phyloP scores from a whole-genome alignment of 176 grass and related monocot genomes.

The Eremochloa ophiuroides region DNA sequence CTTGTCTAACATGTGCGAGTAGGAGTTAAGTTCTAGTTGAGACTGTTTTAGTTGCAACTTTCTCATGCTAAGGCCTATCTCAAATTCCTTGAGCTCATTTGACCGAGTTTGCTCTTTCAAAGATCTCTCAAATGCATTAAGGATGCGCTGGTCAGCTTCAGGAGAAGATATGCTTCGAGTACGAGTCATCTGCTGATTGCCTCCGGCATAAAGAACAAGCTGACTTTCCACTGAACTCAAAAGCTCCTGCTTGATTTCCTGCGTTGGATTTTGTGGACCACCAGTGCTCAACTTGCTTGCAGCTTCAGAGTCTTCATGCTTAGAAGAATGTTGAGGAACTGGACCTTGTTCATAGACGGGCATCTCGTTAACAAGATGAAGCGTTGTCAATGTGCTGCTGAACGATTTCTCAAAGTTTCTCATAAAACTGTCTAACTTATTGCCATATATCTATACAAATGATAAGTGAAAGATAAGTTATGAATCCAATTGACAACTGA shows the following conservation, averaged over 20 bases:
- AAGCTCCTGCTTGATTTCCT: constrained; percentile 10
- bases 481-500: not conserved
- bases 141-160: constrained; percentile 38
- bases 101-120: constrained; percentile 66
- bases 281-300: constrained; percentile 22
- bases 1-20: constrained; percentile 64
- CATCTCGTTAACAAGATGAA: constrained; percentile 61
- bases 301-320: constrained; percentile 19
- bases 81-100: constrained; percentile 85
- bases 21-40: constrained; percentile 66
- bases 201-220: constrained; percentile 46
- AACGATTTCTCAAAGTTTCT: constrained; percentile 97
- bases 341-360: constrained; percentile 29
- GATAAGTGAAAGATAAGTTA: not conserved
- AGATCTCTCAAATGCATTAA: constrained; percentile 71
- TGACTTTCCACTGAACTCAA: constrained; percentile 25
- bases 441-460: constrained; percentile 74
- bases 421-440: constrained; percentile 68
- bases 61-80: constrained; percentile 71
- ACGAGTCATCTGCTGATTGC: constrained; percentile 42
- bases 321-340: constrained; percentile 30
- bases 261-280: constrained; percentile 7
- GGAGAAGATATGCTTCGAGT: constrained; percentile 23
- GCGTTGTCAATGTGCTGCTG: constrained; percentile 83
- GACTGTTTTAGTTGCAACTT: constrained; percentile 80